Percentiles rank a stretch among this genome's conserved stretches.
Evolutionary conservation across 495 filamentous ascomycete species (phyloP).

Genomic region (Neurospora intermedia): DNA sequence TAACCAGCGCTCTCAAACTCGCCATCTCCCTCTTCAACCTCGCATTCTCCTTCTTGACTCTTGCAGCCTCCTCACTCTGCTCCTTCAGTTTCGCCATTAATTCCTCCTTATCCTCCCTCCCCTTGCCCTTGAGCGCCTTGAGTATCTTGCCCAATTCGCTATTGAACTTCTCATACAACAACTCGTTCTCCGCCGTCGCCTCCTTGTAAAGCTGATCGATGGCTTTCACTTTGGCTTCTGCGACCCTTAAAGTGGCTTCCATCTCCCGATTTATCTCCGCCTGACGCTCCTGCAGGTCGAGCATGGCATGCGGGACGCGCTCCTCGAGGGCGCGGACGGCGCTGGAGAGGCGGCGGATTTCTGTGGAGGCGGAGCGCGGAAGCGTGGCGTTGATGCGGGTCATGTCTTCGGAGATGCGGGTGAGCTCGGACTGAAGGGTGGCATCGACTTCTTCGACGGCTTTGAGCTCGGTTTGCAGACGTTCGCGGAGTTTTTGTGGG

Average conservation of each 20-base stretch:
- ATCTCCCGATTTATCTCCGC: conserved; percentile 54
- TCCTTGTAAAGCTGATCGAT: conserved; percentile 87
- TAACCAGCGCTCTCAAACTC: conserved; percentile 36
- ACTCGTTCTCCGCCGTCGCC: conserved; percentile 83
- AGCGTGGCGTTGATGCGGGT: conserved; percentile 44
- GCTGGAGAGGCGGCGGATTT: conserved; percentile 39
- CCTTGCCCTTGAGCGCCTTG: conserved; percentile 55
- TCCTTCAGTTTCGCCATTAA: conserved; percentile 56
- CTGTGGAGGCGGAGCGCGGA: conserved; percentile 26
- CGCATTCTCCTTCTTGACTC: conserved; percentile 71
- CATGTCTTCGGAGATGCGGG: conserved; percentile 76
- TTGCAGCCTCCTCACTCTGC: conserved; percentile 54
- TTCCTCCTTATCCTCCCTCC: conserved; percentile 63
- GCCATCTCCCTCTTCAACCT: conserved; percentile 42
- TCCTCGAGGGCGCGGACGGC: conserved; percentile 55
- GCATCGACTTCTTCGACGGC: conserved; percentile 57
- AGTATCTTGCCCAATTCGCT: conserved; percentile 76
- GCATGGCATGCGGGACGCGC: conserved; percentile 48
- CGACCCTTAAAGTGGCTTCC: conserved; percentile 55
- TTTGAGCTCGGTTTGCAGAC: conserved; percentile 69
- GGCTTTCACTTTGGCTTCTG: conserved; percentile 67
- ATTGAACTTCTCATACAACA: conserved; percentile 89
- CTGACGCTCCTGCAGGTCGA: conserved; percentile 50
- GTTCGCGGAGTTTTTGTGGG: conserved; percentile 85
- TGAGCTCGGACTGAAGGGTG: conserved; percentile 63